Base-by-base conservation (phyloP, 768 basidiomycete species). In the Collybia sordida region DNA sequence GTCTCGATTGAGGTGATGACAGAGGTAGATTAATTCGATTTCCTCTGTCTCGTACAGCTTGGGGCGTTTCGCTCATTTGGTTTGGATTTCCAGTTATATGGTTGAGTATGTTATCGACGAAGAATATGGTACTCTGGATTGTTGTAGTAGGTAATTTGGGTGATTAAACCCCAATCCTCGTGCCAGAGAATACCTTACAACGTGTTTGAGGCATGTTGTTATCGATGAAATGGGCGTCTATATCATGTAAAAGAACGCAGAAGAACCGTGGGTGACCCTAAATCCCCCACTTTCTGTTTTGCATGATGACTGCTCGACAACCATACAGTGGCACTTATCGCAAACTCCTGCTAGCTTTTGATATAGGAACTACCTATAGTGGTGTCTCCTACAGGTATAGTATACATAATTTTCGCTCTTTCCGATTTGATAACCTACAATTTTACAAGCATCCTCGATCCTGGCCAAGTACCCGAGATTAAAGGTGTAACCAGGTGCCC, bases 301-400 rank as follows among this genome's bases (percentile, higher is more conserved):
- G 15, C 24, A 15, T 22, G 18, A 34, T 36, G 34, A 36, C 37
- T 21, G 2, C 45, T 46, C 45, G 48, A 14, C 17, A 17, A 28
- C 37, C 49, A 12, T 50, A 50, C 28, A 44, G 35, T 19, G 45
- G 77, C 22, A 19, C 62, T 6, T 47, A 61, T 21, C 70, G 74
- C 39, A 72, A 72, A 48, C 63, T 81, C 2, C 68, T 80, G 4
- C 50, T 80, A 17, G 75, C 75, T 1, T 73, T 80, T 38, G 79
- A 80, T 49, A 58, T 80, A 3, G 77, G 80, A 9, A 81, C 74
- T 3, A 80, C 75, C 3, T 78, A 62, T 37, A 78, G 77, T 36
- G 76, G 75, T 4, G 64, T 79, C 3, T 74, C 72, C 1, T 79
- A 79, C 51, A 61, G 60, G 65, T 62, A 28, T 14, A 37, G 8